Percentiles rank a stretch among this genome's conserved stretches.
phyloP scores from a whole-genome alignment of 331 rosid species.

The Quercus lobata region DNA sequence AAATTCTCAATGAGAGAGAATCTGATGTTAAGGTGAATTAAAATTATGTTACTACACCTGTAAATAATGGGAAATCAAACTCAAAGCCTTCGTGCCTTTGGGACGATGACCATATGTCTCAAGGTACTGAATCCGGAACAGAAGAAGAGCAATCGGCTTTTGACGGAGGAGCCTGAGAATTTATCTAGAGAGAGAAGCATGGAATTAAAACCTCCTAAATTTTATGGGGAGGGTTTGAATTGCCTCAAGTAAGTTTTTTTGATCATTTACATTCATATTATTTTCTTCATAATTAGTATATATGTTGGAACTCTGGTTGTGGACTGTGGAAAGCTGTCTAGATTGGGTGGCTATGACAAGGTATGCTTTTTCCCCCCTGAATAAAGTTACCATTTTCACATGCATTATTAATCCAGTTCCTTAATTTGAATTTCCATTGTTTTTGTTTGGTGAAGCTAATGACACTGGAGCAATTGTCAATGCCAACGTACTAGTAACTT shows the following conservation, averaged over 20 bases:
- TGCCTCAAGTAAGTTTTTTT: conserved; percentile 68
- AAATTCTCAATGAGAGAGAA: conserved; percentile 30
- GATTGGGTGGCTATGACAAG: conserved; percentile 99
- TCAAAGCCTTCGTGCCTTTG: conserved; percentile 43
- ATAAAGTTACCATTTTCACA: not conserved
- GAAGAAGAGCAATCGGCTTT: too few species aligned
- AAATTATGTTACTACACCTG: not conserved
- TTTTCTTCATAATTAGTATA: not conserved
- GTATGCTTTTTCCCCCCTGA: conserved; percentile 29
- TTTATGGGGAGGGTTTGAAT: conserved; percentile 88
- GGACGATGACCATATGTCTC: conserved; percentile 49
- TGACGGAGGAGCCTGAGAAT: too few species aligned
- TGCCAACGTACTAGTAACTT: not conserved
- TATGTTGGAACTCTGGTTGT: conserved; percentile 4
- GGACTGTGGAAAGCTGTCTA: conserved; percentile 93
- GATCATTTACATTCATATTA: conserved; percentile 3
- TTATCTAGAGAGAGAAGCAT: conserved; percentile 16
- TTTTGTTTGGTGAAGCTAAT: not conserved
- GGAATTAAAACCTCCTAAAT: conserved; percentile 95
- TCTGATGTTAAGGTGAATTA: conserved; percentile 39
- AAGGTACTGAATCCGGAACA: conserved; percentile 84
- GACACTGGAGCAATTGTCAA: not conserved
- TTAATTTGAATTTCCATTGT: not conserved
- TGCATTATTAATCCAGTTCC: not conserved
- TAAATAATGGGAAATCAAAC: conserved; percentile 52